A percentile compares a stretch with the other conserved stretches of the same genome.
Evolutionary conservation across 495 filamentous ascomycete genomes (phyloP).

Genomic region (Aspergillus affinis): DNA sequence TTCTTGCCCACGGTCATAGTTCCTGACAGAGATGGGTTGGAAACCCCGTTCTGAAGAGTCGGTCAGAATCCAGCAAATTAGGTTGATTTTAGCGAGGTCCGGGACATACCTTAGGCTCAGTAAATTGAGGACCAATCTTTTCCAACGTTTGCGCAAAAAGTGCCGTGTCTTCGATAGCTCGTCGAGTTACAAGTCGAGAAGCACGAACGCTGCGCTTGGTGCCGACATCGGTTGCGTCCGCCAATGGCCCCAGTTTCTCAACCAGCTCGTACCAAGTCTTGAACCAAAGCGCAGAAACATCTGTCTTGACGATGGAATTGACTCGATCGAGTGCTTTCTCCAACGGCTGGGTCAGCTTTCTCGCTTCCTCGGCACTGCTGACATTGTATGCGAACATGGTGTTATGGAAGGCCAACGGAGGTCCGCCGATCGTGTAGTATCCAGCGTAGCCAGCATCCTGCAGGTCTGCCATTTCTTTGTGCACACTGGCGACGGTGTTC

Average conservation of each 20-base stretch:
- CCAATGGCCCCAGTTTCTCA: not conserved
- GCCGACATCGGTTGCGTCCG: not conserved
- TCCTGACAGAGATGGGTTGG: conserved; percentile 12
- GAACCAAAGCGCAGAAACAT: not conserved
- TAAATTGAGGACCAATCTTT: not conserved
- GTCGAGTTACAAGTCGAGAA: conserved; percentile 2
- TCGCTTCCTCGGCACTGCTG: too few relatives aligned
- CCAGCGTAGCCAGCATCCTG: conserved; percentile 10
- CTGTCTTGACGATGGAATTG: too few relatives aligned
- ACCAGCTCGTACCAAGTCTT: conserved; percentile 1
- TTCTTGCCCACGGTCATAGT: conserved; percentile 14
- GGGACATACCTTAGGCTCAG: not conserved
- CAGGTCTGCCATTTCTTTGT: conserved; percentile 2
- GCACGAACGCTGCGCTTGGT: not conserved
- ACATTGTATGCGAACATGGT: too few relatives aligned
- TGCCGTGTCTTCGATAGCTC: not conserved
- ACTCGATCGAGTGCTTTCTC: too few relatives aligned
- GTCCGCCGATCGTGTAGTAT: conserved; percentile 10
- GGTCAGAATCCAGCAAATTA: not conserved
- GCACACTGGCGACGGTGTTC: conserved; percentile 1
- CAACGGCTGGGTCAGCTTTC: too few relatives aligned
- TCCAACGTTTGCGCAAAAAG: conserved; percentile 5
- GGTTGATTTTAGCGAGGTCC: not conserved
- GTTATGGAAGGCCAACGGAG: not conserved
- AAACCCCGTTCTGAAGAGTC: conserved; percentile 7